These are phyloP conservation scores for Epichloe gansuensis DNA, from an alignment of 2,329 filamentous ascomycete genomes.

Conservation along the genomic window DNA sequence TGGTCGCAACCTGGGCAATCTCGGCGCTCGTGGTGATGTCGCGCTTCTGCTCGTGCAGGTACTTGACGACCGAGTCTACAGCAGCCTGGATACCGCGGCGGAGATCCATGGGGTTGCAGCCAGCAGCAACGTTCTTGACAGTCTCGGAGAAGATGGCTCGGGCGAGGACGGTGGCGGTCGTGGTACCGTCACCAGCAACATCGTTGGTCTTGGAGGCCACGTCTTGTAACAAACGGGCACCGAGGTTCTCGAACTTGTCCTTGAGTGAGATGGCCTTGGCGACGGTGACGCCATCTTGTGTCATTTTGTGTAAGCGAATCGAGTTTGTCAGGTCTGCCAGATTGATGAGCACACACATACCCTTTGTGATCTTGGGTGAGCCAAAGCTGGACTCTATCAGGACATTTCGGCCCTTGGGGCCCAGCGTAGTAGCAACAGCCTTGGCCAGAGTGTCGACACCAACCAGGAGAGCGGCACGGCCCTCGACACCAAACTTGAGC, in stretches of 20 bases:
- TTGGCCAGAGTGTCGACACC: slow-evolving; percentile 95
- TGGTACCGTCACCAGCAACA: slow-evolving; percentile 95
- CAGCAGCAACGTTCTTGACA: slow-evolving; percentile 97
- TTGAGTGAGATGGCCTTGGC: slow-evolving; percentile 82
- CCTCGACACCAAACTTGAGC: slow-evolving; percentile 96
- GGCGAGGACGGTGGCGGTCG: slow-evolving; percentile 91
- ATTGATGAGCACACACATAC: slow-evolving; percentile 29
- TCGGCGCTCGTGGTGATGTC: slow-evolving; percentile 96
- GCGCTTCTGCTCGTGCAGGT: slow-evolving; percentile 88
- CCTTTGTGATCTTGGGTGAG: slow-evolving; percentile 99
- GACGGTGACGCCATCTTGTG: slow-evolving; percentile 71
- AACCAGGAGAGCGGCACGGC: slow-evolving; percentile 71
- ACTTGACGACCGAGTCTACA: slow-evolving; percentile 88
- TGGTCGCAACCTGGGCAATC: slow-evolving; percentile 96
- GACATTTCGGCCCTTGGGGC: slow-evolving; percentile 96
- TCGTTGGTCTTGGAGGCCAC: slow-evolving; percentile 99
- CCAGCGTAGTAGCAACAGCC: slow-evolving; percentile 90
- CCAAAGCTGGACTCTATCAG: slow-evolving; percentile 97
- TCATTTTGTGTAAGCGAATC: slow-evolving; percentile 8
- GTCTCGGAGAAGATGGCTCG: slow-evolving; percentile 99
- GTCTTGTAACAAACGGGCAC: slow-evolving; percentile 90
- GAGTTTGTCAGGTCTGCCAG: slow-evolving; percentile 16
- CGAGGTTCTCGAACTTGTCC: slow-evolving; percentile 99
- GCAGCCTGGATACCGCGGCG: slow-evolving; percentile 93
- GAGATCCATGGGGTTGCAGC: slow-evolving; percentile 99